Evolutionary conservation across 2,329 filamentous ascomycete genomes (phyloP).

Genomic region (Trichoderma sp.): DNA sequence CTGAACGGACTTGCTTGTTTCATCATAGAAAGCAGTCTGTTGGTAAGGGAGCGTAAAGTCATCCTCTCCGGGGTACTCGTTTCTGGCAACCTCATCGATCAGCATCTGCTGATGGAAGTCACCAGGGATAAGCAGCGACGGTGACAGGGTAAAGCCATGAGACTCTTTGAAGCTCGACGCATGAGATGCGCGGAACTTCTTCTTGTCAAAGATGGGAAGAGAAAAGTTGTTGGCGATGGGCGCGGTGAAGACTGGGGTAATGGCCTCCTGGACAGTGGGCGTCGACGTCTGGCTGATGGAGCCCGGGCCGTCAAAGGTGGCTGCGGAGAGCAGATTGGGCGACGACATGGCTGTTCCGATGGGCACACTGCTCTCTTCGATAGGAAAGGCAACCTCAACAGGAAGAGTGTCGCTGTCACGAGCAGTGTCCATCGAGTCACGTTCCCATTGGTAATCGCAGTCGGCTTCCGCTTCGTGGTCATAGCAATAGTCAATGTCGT

Average conservation of each 20-base stretch:
- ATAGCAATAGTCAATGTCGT: constrained; percentile 72
- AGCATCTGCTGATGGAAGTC: constrained; percentile 63
- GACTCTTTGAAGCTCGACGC: constrained; percentile 62
- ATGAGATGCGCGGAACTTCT: constrained; percentile 46
- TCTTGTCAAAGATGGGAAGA: constrained; percentile 49
- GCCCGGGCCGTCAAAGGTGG: constrained; percentile 49
- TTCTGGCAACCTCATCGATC: constrained; percentile 37
- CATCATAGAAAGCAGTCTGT: constrained; percentile 32
- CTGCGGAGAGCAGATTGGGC: constrained; percentile 38
- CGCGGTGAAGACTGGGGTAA: constrained; percentile 47
- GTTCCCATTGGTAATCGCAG: constrained; percentile 69
- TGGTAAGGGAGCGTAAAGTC: constrained; percentile 32
- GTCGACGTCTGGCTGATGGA: constrained; percentile 53
- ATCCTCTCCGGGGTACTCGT: constrained; percentile 42
- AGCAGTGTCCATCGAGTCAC: constrained; percentile 54
- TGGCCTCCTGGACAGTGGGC: constrained; percentile 47
- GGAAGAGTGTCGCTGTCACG: constrained; percentile 34
- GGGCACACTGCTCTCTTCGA: constrained; percentile 29
- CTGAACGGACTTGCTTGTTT: constrained; percentile 21
- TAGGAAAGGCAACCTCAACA: constrained; percentile 34
- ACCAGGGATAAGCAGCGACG: constrained; percentile 63
- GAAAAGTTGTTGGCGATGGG: constrained; percentile 56
- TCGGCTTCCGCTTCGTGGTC: constrained; percentile 69
- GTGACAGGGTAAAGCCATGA: constrained; percentile 63
- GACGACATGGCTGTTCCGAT: constrained; percentile 32